A percentile compares a stretch with the other conserved stretches of the same genome.
These are phyloP conservation scores for Spergularia marina DNA, from an alignment of 148 eudicot genomes.

Conservation along the genomic window DNA sequence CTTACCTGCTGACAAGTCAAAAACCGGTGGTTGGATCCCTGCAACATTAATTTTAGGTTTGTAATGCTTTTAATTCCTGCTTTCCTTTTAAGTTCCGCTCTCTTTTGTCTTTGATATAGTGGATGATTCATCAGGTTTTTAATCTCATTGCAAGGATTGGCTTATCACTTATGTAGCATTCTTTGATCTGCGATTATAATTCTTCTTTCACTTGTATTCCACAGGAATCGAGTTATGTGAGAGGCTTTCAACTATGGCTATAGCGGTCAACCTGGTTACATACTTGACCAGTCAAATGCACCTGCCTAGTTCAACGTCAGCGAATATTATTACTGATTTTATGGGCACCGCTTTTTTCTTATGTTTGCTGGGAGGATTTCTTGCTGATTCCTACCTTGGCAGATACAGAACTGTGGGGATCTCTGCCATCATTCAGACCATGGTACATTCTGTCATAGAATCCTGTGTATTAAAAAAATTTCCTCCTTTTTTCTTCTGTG, in stretches of 20 bases:
- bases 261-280: conserved; percentile 85
- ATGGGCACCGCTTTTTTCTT: conserved; percentile 73
- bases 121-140: background rate
- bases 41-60: conserved; percentile 66
- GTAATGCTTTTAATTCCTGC: background rate
- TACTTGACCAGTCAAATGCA: conserved; percentile 65
- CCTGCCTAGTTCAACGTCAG: conserved; percentile 62
- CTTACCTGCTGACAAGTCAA: conserved; percentile 55
- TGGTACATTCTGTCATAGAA: conserved; percentile 32
- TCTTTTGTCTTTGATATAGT: background rate
- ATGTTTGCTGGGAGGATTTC: conserved; percentile 72
- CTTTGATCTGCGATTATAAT: conserved; percentile 1
- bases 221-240: conserved; percentile 71
- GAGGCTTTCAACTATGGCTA: conserved; percentile 91
- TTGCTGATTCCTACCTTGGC: conserved; percentile 78
- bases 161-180: background rate
- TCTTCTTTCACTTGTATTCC: background rate
- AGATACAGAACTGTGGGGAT: conserved; percentile 66
- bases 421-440: conserved; percentile 55
- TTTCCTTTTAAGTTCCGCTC: background rate
- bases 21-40: conserved; percentile 75
- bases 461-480: background rate
- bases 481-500: background rate
- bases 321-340: conserved; percentile 72
- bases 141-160: background rate